Evolutionary conservation across 2,329 filamentous ascomycete species (phyloP), one percentile per base, ranked within the genome.

Genomic region (Herpotrichia juniperi): DNA sequence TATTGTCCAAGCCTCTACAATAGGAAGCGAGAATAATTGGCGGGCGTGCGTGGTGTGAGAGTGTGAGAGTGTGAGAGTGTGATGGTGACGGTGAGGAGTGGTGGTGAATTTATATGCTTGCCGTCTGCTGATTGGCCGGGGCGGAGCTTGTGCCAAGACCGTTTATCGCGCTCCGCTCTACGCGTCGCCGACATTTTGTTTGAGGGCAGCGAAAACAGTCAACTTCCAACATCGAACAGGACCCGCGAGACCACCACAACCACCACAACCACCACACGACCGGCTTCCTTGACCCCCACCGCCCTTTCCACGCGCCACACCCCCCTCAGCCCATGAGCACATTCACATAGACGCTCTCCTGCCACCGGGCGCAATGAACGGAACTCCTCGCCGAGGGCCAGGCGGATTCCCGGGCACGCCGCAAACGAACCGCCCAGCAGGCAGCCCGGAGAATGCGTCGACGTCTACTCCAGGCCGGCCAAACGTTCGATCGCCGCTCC

Each of bases 311-410:
- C 28, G 16, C 22, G 28, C 44, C 24, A 6, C 30, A 16, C 31
- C 28, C 48, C 48, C 31, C 30, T 34, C 52, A 34, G 51, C 47
- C 54, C 54, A 71, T 69, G 65, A 62, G 48, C 50, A 52, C 48
- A 32, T 51, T 40, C 57, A 56, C 49, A 43, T 19, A 30, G 44
- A 53, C 44, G n/a, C 39, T 48, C 46, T 42, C 52, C 60, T 56
- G 58, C 57, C 57, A 54, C 63, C 50, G 59, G 62, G 88, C 88
- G 86, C 85, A 77, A 93, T 93, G 91, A 90, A 86, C 84, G 83
- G 81, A 75, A 94, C 90, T 79, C 90, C 90, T 77, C 88, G 87
- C 79, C 81, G 91, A 79, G 86, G 88, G 79, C 91, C 89, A 40
- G 73, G 72, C 82, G 89, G 88, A 69, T 94, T 87, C 72, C 91